Base-by-base conservation (phyloP, 306 rosid species). In the Lablab purpureus region DNA sequence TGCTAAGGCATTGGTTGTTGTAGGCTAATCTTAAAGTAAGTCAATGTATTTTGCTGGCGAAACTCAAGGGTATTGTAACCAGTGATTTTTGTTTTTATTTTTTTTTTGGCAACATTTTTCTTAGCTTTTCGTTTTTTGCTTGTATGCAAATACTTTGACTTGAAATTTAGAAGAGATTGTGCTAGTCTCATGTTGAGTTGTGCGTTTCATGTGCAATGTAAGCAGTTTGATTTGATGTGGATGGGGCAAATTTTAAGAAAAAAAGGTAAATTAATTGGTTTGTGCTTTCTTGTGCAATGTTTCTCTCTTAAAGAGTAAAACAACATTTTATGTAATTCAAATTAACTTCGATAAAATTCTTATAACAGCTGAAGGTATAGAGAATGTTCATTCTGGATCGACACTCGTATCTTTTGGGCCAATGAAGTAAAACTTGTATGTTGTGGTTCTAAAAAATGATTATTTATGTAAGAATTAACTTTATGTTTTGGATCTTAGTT, bases 121-220 rank as follows among this genome's bases (percentile, higher is more conserved):
- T 76, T 19, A 49, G 51, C 41, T 49, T 30, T 3, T 51, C 65
- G 51, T 18, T 7, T 5, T 77, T 50, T 77, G 45, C 74, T 54
- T 54, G 28, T 17, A 18, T 78, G 67, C 28, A 50, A 21, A 64
- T 21, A 34, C 34, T 11, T 28, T 64, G 41, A 4, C 37, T 54
- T 67, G 43, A 65, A 51, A 40, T 14, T 37, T 73, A 18, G 7
- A 65, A 52, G 14, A 41, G 68, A 27, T 43, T 40, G 36, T 22
- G 2, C 28, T 34, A 43, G 15, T 50, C 34, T 14, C n/a, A 7
- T 43, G n/a, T 23, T n/a, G 70, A 49, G 23, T n/a, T 52, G 50
- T 41, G 1, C 27, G 21, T 27, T 59, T 25, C 18, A 12, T 67
- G 17, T 15, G 64, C 9, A 30, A 28, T 55, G 30, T 34, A 17